A percentile compares a stretch with the other conserved stretches of the same genome.
Conservation (phyloP, 805 yeast genomes). For the Cyberlindnera misumaiensis region DNA sequence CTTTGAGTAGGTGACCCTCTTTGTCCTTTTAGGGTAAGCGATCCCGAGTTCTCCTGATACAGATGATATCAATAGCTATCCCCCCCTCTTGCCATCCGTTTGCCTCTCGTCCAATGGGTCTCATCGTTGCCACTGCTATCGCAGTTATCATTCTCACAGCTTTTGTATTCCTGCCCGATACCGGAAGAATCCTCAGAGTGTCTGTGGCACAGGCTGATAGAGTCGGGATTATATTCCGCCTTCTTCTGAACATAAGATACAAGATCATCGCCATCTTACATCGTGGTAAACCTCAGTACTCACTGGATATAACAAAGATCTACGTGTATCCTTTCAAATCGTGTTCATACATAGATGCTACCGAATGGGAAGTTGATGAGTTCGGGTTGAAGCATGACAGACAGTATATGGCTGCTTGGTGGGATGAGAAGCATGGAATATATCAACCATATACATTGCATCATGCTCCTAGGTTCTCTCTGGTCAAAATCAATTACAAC, state of each 20-base stretch:
- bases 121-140: not conserved
- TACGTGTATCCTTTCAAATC: slow-evolving; percentile 18
- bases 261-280: slow-evolving; percentile 8
- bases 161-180: slow-evolving; percentile 2
- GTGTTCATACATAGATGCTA: slow-evolving; percentile 6
- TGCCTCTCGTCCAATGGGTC: no score
- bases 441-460: slow-evolving; percentile 14
- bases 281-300: slow-evolving; percentile 3
- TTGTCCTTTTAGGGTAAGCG: no score
- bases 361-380: slow-evolving; percentile 17
- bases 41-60: no score
- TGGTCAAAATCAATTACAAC: slow-evolving; percentile 11
- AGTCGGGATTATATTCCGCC: slow-evolving; percentile 2
- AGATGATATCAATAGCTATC: no score
- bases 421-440: slow-evolving; percentile 10
- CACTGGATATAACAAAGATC: slow-evolving; percentile 9
- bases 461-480: slow-evolving; percentile 10
- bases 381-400: slow-evolving; percentile 19
- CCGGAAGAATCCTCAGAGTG: not conserved
- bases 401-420: slow-evolving; percentile 17
- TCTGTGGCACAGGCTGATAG: slow-evolving; percentile 3
- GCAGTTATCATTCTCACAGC: slow-evolving; percentile 1
- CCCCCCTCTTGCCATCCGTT: no score
- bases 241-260: slow-evolving; percentile 11
- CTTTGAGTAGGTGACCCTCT: no score